These are phyloP conservation scores for Ophioceras dolichostomum DNA, from an alignment of 2,329 filamentous ascomycete species.

Conservation along the genomic window DNA sequence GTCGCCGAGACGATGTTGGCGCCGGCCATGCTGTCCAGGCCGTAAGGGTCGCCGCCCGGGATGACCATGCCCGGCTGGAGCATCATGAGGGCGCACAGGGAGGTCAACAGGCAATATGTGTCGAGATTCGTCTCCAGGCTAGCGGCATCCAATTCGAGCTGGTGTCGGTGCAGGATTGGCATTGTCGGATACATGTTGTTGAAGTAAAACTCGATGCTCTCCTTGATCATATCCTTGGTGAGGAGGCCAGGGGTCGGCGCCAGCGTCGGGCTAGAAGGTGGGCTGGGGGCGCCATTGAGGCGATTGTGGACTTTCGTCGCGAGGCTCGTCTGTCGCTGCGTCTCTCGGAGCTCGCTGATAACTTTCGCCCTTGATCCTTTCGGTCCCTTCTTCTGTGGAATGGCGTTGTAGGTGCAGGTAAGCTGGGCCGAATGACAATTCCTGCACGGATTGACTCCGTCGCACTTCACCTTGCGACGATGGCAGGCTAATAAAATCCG, in stretches of 20 bases:
- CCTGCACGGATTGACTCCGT: conserved; percentile 57
- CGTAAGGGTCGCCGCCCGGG: conserved; percentile 42
- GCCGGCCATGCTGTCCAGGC: conserved; percentile 42
- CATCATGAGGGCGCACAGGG: conserved; percentile 56
- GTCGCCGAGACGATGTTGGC: conserved; percentile 52
- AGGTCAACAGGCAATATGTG: conserved; percentile 50
- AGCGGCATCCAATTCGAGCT: conserved; percentile 43
- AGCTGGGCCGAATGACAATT: conserved; percentile 58
- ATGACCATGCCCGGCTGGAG: conserved; percentile 56
- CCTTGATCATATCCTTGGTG: conserved; percentile 49
- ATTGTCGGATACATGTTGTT: conserved; percentile 51
- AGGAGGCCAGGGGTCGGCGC: conserved; percentile 48
- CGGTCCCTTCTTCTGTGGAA: conserved; percentile 65
- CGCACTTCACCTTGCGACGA: conserved; percentile 63
- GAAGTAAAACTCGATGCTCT: conserved; percentile 58
- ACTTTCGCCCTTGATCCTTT: conserved; percentile 66
- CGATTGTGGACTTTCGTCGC: conserved; percentile 49
- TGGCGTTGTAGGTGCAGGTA: conserved; percentile 61
- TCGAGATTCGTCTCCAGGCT: conserved; percentile 52
- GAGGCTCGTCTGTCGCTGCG: conserved; percentile 52
- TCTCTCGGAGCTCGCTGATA: conserved; percentile 60
- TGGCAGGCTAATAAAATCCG: too few relatives aligned
- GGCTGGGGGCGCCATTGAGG: conserved; percentile 40
- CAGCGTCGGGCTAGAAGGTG: conserved; percentile 32
- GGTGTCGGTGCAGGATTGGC: conserved; percentile 47